Evolutionary conservation across 257 asterid species (phyloP).

Genomic region (Euphrasia confusa): DNA sequence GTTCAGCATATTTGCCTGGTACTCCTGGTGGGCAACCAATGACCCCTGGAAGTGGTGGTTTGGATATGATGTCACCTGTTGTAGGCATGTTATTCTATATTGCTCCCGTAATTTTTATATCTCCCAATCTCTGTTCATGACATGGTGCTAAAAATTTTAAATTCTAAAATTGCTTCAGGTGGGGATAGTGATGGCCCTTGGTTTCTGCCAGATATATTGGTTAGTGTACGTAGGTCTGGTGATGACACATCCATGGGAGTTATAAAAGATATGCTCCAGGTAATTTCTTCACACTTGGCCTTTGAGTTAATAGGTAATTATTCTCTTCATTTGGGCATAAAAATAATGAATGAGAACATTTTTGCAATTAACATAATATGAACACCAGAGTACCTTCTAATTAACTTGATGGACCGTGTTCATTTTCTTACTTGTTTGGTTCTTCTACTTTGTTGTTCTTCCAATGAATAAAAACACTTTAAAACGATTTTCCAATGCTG

Average conservation of each 20-base stretch:
- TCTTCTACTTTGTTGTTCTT: too few relatives aligned
- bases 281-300: slow-evolving; percentile 20
- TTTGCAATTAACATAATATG: too few relatives aligned
- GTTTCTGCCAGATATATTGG: slow-evolving; percentile 77
- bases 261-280: slow-evolving; percentile 72
- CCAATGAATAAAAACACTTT: too few relatives aligned
- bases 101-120: not conserved
- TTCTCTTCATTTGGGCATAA: not conserved
- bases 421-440: too few relatives aligned
- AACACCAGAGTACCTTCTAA: too few relatives aligned
- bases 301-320: too few relatives aligned
- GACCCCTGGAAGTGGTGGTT: slow-evolving; percentile 95
- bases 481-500: too few relatives aligned
- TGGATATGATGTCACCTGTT: slow-evolving; percentile 96
- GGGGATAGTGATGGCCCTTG: slow-evolving; percentile 85
- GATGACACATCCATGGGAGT: slow-evolving; percentile 68
- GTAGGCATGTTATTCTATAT: slow-evolving; percentile 45
- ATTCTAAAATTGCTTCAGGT: slow-evolving; percentile 40
- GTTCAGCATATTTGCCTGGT: too few relatives aligned
- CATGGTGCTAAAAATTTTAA: not conserved
- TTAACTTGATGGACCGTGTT: too few relatives aligned
- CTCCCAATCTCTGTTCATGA: not conserved
- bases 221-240: slow-evolving; percentile 65
- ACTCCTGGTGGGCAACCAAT: slow-evolving; percentile 80
- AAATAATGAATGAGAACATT: too few relatives aligned